phyloP scores from a whole-genome alignment of 345 rosid genomes.

The Eucalyptus marginata region DNA sequence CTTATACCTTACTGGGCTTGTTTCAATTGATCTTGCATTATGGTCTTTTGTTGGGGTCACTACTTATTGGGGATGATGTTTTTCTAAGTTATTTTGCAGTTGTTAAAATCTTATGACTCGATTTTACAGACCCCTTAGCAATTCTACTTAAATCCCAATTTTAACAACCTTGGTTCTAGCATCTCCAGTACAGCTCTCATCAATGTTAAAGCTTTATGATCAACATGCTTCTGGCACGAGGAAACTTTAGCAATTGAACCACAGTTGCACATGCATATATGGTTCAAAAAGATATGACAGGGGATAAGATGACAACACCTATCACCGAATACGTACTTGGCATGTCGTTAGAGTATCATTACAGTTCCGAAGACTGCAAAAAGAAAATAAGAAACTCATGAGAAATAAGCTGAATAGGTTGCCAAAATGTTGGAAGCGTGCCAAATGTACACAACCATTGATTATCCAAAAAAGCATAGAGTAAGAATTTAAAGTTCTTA shows the following conservation, averaged over 20 bases:
- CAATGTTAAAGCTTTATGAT: not conserved
- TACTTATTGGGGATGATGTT: not conserved
- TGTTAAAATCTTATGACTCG: not conserved
- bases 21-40: not conserved
- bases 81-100: not conserved
- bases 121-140: not conserved
- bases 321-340: slow-evolving; percentile 38
- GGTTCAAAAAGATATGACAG: not conserved
- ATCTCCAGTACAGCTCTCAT: not conserved
- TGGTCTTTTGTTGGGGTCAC: not conserved
- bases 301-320: not conserved
- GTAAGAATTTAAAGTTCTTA: not conserved
- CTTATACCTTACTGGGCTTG: not conserved
- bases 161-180: not conserved
- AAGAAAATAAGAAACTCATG: not conserved
- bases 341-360: slow-evolving; percentile 58
- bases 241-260: not conserved
- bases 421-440: not conserved
- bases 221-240: not conserved
- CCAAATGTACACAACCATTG: not conserved
- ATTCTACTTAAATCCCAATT: not conserved
- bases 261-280: not conserved
- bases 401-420: not conserved
- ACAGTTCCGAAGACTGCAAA: slow-evolving; percentile 66
- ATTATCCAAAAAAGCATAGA: not conserved